Evolutionary conservation across 1,284 basidiomycete species (phyloP).

Genomic region (Heterobasidion irregulare): DNA sequence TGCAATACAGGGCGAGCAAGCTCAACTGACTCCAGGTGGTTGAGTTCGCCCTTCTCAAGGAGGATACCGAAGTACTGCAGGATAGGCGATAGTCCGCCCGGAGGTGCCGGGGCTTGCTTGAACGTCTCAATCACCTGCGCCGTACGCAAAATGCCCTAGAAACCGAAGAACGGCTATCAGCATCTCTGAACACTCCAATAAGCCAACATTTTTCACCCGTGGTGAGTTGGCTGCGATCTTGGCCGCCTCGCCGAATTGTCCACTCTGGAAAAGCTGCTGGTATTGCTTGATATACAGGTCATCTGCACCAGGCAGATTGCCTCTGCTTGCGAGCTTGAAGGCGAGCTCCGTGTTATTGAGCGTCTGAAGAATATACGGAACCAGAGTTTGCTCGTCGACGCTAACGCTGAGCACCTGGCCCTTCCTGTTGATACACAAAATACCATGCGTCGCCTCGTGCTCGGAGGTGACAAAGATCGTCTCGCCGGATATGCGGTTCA

Average conservation of each 20-base stretch:
- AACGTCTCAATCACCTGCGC: constrained; percentile 96
- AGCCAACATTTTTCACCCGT: constrained; percentile 42
- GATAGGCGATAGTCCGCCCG: constrained; percentile 92
- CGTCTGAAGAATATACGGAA: constrained; percentile 91
- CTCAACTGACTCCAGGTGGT: constrained; percentile 95
- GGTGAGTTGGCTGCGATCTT: constrained; percentile 99
- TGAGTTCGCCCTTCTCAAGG: constrained; percentile 95
- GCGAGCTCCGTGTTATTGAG: constrained; percentile 98
- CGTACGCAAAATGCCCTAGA: constrained; percentile 89
- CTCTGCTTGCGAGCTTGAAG: constrained; percentile 96
- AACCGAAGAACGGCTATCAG: neutral
- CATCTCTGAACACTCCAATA: neutral
- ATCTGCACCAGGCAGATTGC: constrained; percentile 96
- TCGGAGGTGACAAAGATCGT: constrained; percentile 99
- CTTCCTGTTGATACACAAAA: constrained; percentile 99
- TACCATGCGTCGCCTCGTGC: constrained; percentile 90
- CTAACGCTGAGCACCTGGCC: constrained; percentile 97
- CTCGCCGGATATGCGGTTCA: constrained; percentile 99
- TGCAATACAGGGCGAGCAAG: constrained; percentile 93
- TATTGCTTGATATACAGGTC: constrained; percentile 97
- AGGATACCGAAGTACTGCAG: constrained; percentile 98
- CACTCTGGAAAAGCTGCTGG: constrained; percentile 85
- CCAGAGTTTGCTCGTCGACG: constrained; percentile 93
- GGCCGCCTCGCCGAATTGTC: constrained; percentile 94
- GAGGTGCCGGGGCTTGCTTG: constrained; percentile 88